Base-by-base conservation (phyloP, 768 basidiomycete genomes). In the Leccinum incarnatum region DNA sequence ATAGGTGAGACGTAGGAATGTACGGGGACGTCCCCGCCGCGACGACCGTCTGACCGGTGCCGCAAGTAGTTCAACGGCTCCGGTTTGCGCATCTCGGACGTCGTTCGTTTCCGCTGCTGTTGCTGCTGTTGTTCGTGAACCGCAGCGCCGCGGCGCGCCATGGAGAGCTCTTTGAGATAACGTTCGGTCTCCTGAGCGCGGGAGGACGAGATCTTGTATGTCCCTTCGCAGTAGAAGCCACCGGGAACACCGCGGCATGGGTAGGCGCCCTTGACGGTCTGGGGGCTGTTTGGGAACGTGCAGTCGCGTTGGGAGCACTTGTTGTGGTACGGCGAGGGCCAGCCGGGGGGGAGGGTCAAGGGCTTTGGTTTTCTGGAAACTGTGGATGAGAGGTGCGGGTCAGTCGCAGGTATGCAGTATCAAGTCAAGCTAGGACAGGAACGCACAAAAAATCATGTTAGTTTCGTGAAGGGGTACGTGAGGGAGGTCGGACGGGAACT, bases 291-390 rank as follows among this genome's bases (percentile, higher is more conserved):
- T 0, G 75, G 63, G 45, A 63, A 69, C 45, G 60, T 67, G 53
- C 75, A 76, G n/a, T 67, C 70, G 45, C 42, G 69, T 45, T 73
- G 67, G 51, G 69, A 69, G 36, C 75, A 76, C 55, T 73, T 76
- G 64, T 75, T 72, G 53, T 76, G 75, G 55, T 65, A 74, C 9
- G 66, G 66, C 9, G 75, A 76, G 19, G 75, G 75, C 75, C 75
- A 76, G 40, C 65, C 67, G 2, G 70, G 56, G 1, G 74, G 74
- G 5, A 72, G 64, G 2, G 66, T 59, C 27, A 64, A 58, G 23
- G 60, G 36, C 37, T 75, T 75, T 42, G 70, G 65, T 27, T 69
- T 75, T 61, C 51, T 69, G 48, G 61, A 70, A 53, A 75, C 73
- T 75, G 37, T 17, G 52, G 32, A 25, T 23, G 46, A 32, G 6